A percentile compares a stretch with the other conserved stretches of the same genome.
Conservation (phyloP, 2,329 filamentous ascomycete species). For the Alternaria consortialis region DNA sequence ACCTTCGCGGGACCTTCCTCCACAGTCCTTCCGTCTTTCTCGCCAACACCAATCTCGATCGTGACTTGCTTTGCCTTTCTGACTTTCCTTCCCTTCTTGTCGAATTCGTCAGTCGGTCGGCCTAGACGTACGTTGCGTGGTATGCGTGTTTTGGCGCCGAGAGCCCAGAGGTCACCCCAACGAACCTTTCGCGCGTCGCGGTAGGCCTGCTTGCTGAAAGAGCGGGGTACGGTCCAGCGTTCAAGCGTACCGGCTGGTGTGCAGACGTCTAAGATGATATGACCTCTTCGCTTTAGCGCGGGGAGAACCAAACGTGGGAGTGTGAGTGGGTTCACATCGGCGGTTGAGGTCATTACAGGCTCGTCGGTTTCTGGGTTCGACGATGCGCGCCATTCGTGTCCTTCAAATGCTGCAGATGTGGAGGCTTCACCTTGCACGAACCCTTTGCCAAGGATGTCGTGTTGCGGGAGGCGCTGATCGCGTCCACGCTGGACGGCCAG, state of each 20-base stretch:
- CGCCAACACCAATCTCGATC: slow-evolving; percentile 41
- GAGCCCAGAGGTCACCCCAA: slow-evolving; percentile 96
- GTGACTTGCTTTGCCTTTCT: slow-evolving; percentile 42
- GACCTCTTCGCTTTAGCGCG: slow-evolving; percentile 86
- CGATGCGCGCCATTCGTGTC: slow-evolving; percentile 63
- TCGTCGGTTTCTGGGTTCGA: slow-evolving; percentile 11
- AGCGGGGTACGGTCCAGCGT: slow-evolving; percentile 90
- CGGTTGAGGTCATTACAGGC: slow-evolving; percentile 47
- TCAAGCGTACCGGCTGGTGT: slow-evolving; percentile 86
- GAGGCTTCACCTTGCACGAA: slow-evolving; percentile 64
- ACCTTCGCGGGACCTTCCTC: slow-evolving; percentile 31
- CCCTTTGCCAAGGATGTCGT: slow-evolving; percentile 44
- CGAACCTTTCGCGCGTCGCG: slow-evolving; percentile 87
- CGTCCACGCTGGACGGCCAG: slow-evolving; percentile 82
- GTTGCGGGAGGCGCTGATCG: slow-evolving; percentile 58
- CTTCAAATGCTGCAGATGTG: slow-evolving; percentile 73
- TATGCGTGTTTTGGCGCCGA: slow-evolving; percentile 88
- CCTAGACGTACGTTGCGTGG: slow-evolving; percentile 69
- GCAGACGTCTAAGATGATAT: slow-evolving; percentile 90
- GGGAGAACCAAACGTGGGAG: slow-evolving; percentile 81
- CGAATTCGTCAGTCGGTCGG: slow-evolving; percentile 51
- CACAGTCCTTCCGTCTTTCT: slow-evolving; percentile 32
- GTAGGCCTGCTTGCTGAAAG: slow-evolving; percentile 82
- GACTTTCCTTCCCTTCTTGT: slow-evolving; percentile 50
- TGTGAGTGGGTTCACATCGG: slow-evolving; percentile 62